Percentiles rank a stretch among this genome's conserved stretches.
phyloP scores from a whole-genome alignment of 2,329 filamentous ascomycete genomes.

The Lecanicillium sp. region DNA sequence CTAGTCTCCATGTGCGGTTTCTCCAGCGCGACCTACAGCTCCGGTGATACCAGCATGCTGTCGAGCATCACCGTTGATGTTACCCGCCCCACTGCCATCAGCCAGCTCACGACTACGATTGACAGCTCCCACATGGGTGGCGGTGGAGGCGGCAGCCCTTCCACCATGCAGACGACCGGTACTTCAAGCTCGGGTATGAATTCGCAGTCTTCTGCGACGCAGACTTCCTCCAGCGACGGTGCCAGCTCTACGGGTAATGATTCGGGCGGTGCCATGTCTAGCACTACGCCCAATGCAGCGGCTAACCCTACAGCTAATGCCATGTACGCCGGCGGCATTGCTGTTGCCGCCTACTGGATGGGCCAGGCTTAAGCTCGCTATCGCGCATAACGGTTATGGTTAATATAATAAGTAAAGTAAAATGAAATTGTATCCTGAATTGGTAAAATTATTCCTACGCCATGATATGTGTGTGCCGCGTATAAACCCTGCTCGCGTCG shows the following conservation, averaged over 20 bases:
- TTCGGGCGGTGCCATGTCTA: neutral
- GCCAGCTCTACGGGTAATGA: neutral
- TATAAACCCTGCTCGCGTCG: no score
- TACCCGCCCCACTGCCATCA: conserved; percentile 24
- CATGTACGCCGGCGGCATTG: neutral
- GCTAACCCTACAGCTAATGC: neutral
- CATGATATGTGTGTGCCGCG: no score
- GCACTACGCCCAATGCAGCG: neutral
- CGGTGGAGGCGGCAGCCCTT: neutral
- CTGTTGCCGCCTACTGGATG: neutral
- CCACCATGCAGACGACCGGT: no score
- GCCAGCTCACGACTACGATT: conserved; percentile 31
- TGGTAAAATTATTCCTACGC: no score
- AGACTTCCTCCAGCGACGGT: neutral
- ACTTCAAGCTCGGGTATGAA: neutral
- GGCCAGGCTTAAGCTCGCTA: no score
- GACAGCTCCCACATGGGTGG: neutral
- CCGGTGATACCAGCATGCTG: conserved; percentile 23
- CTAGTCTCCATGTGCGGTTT: conserved; percentile 9
- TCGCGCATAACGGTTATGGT: no score
- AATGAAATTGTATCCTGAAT: no score
- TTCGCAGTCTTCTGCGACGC: neutral
- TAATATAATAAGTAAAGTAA: no score
- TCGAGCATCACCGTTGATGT: conserved; percentile 28
- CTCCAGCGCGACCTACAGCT: conserved; percentile 6